Percentiles rank a stretch among this genome's conserved stretches.
Evolutionary conservation across 106 monocot species (phyloP).

Genomic region (Vanilla planifolia): DNA sequence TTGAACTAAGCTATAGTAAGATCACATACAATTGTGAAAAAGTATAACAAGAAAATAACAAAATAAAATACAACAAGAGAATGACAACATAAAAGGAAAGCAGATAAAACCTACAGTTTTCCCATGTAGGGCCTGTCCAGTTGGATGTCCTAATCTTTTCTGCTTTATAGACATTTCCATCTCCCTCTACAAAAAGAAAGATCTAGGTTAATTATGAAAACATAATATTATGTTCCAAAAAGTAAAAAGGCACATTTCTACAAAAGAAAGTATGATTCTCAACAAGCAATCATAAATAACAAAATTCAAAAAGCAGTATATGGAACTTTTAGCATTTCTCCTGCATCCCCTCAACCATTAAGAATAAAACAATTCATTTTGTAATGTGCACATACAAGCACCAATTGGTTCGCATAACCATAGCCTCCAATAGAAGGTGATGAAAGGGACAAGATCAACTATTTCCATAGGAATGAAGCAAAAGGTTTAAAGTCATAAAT

Average conservation of each 20-base stretch:
- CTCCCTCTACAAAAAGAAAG: slow-evolving; percentile 57
- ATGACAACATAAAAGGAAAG: neutral
- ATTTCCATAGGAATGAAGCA: too few species aligned
- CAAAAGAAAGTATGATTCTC: neutral
- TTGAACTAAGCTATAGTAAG: too few species aligned
- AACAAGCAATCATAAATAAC: too few species aligned
- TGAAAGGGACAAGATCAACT: too few species aligned
- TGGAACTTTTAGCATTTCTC: neutral
- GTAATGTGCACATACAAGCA: too few species aligned
- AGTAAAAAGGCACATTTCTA: neutral
- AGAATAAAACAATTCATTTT: too few species aligned
- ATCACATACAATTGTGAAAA: too few species aligned
- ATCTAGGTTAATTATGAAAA: slow-evolving; percentile 2
- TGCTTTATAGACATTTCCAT: slow-evolving; percentile 61
- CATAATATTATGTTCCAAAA: neutral
- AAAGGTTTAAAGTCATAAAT: too few species aligned
- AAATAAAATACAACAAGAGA: neutral
- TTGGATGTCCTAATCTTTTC: slow-evolving; percentile 56
- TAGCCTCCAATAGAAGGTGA: too few species aligned
- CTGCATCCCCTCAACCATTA: too few species aligned
- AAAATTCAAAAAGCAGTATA: too few species aligned
- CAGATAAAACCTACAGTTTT: slow-evolving; percentile 58
- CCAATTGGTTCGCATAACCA: too few species aligned
- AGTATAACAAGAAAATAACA: neutral
- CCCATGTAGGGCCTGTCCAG: slow-evolving; percentile 76